phyloP scores from a whole-genome alignment of 2,329 filamentous ascomycete genomes.

The Stemphylium lycopersici region DNA sequence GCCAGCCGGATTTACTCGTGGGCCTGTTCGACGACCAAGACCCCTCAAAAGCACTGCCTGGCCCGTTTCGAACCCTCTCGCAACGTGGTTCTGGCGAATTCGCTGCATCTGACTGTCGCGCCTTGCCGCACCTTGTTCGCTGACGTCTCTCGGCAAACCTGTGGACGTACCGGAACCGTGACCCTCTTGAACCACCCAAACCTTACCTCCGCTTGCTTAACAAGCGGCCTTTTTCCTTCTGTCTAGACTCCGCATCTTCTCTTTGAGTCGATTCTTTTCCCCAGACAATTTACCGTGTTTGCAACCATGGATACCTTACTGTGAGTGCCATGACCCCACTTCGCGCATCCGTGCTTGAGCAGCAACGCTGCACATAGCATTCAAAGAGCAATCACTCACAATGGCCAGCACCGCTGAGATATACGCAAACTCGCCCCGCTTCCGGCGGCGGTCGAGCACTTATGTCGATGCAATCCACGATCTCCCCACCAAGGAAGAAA shows the following conservation, averaged over 20 bases:
- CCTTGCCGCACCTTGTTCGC: slow-evolving; percentile 26
- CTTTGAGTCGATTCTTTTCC: slow-evolving; percentile 5
- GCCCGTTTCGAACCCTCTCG: slow-evolving; percentile 12
- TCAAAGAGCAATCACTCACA: slow-evolving; percentile 23
- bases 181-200: slow-evolving; percentile 25
- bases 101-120: slow-evolving; percentile 14
- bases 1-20: slow-evolving; percentile 24
- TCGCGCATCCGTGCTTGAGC: slow-evolving; percentile 17
- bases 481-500: slow-evolving; percentile 77
- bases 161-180: slow-evolving; percentile 23
- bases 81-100: slow-evolving; percentile 15
- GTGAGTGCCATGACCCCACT: slow-evolving; percentile 54
- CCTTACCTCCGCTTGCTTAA: slow-evolving; percentile 13
- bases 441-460: slow-evolving; percentile 90
- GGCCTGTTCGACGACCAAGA: slow-evolving; percentile 9
- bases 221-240: slow-evolving; percentile 8
- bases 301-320: slow-evolving; percentile 65
- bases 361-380: slow-evolving; percentile 1
- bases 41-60: slow-evolving; percentile 8
- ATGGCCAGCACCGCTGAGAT: slow-evolving; percentile 80
- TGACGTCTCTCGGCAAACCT: slow-evolving; percentile 29
- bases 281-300: slow-evolving; percentile 13
- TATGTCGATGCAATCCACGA: slow-evolving; percentile 98
- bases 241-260: slow-evolving; percentile 12
- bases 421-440: slow-evolving; percentile 86